Percentiles rank a stretch among this genome's conserved stretches.
Conservation (phyloP, 495 filamentous ascomycete genomes). For the Geopyxis carbonaria region DNA sequence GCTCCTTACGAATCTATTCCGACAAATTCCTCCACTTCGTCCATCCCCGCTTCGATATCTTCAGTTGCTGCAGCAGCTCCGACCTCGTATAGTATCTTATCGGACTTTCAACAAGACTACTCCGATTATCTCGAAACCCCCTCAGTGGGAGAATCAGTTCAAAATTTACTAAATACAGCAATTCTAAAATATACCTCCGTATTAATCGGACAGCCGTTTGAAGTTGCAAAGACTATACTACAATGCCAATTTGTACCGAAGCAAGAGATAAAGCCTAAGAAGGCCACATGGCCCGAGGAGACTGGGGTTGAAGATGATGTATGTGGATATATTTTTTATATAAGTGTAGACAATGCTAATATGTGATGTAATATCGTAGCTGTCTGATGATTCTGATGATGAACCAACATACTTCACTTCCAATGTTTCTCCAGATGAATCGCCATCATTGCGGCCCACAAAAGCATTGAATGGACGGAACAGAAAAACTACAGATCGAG, state of each 20-base stretch:
- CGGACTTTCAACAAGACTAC: conserved; percentile 83
- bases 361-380: too few relatives aligned
- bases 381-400: conserved; percentile 56
- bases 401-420: conserved; percentile 78
- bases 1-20: conserved; percentile 29
- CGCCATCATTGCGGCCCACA: conserved; percentile 35
- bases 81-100: conserved; percentile 23
- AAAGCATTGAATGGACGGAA: conserved; percentile 37
- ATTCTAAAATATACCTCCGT: conserved; percentile 73
- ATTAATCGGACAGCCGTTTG: conserved; percentile 83
- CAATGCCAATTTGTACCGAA: conserved; percentile 49
- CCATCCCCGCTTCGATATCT: conserved; percentile 6
- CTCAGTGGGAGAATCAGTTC: conserved; percentile 56
- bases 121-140: conserved; percentile 65
- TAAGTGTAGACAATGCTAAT: too few relatives aligned
- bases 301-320: conserved; percentile 19
- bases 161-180: conserved; percentile 57
- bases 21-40: conserved; percentile 11
- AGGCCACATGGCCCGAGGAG: too few relatives aligned
- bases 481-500: conserved; percentile 35
- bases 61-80: neutral
- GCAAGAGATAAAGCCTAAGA: conserved; percentile 11
- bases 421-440: conserved; percentile 24
- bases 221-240: conserved; percentile 83
- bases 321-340: too few relatives aligned